Conservation (phyloP, 495 filamentous ascomycete genomes). For the Acidiella bohemica region DNA sequence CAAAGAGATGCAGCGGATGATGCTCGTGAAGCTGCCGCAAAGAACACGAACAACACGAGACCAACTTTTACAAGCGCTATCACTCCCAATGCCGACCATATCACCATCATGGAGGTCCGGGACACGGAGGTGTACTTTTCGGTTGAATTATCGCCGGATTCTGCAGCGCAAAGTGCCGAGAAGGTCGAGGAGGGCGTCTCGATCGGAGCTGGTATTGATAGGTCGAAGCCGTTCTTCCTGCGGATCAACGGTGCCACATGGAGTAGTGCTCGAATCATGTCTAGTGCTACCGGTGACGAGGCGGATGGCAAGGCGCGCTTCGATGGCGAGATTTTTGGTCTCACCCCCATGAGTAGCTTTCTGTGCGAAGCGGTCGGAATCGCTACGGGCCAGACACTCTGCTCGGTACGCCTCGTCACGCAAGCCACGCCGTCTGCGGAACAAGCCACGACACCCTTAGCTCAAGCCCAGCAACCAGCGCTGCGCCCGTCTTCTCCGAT, state of each 20-base stretch:
- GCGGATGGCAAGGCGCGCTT: slow-evolving; percentile 45
- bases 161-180: slow-evolving; percentile 6
- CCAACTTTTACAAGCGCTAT: slow-evolving; percentile 25
- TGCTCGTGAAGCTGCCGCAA: slow-evolving; percentile 58
- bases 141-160: slow-evolving; percentile 17
- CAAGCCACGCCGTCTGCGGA: slow-evolving; percentile 55
- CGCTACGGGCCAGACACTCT: slow-evolving; percentile 58
- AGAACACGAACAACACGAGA: slow-evolving; percentile 35
- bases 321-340: slow-evolving; percentile 76
- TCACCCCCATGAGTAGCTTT: slow-evolving; percentile 76
- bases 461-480: slow-evolving; percentile 51
- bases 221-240: slow-evolving; percentile 67
- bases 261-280: slow-evolving; percentile 60
- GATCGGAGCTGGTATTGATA: slow-evolving; percentile 36
- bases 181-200: slow-evolving; percentile 13
- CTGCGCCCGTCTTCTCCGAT: slow-evolving; percentile 58
- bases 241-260: slow-evolving; percentile 79
- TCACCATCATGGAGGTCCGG: slow-evolving; percentile 80
- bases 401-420: slow-evolving; percentile 68
- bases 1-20: slow-evolving; percentile 65
- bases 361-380: slow-evolving; percentile 71
- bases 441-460: slow-evolving; percentile 39
- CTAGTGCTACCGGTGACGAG: slow-evolving; percentile 15
- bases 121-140: slow-evolving; percentile 72
- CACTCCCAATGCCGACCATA: slow-evolving; percentile 61